phyloP scores from a whole-genome alignment of 2,329 filamentous ascomycete species.

The Verticillium alfalfae region DNA sequence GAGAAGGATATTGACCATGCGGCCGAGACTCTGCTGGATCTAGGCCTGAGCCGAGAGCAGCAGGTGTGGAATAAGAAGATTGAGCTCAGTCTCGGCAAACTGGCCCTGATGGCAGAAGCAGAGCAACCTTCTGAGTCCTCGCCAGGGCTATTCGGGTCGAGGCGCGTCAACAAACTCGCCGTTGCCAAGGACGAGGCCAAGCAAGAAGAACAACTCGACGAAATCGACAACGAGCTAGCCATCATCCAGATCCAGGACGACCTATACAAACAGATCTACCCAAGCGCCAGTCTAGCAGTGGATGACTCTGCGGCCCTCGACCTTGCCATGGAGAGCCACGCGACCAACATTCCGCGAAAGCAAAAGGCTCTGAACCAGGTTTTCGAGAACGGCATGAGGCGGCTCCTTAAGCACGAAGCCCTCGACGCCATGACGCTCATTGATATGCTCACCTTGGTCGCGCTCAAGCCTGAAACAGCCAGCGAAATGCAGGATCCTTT shows the following conservation, averaged over 20 bases:
- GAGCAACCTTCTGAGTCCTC: conserved; percentile 18
- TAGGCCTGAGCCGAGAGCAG: conserved; percentile 67
- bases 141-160: conserved; percentile 16
- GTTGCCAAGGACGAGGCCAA: conserved; percentile 21
- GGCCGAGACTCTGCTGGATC: conserved; percentile 61
- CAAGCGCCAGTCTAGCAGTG: conserved; percentile 64
- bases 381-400: conserved; percentile 64
- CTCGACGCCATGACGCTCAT: conserved; percentile 62
- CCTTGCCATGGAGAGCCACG: conserved; percentile 66
- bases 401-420: conserved; percentile 65
- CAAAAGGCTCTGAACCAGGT: conserved; percentile 63
- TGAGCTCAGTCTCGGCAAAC: conserved; percentile 82
- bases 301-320: conserved; percentile 75
- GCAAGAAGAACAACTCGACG: conserved; percentile 38
- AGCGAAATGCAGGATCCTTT: conserved; percentile 65
- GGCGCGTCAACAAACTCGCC: conserved; percentile 30
- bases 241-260: conserved; percentile 75
- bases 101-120: conserved; percentile 65
- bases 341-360: conserved; percentile 48
- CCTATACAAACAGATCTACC: conserved; percentile 65
- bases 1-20: conserved; percentile 73
- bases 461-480: conserved; percentile 34
- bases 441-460: conserved; percentile 74
- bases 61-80: conserved; percentile 92
- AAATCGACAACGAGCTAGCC: conserved; percentile 58